Evolutionary conservation across 352 stramenopile species (phyloP), one percentile per base, ranked within the genome.

Genomic region (Globisporangium solare): DNA sequence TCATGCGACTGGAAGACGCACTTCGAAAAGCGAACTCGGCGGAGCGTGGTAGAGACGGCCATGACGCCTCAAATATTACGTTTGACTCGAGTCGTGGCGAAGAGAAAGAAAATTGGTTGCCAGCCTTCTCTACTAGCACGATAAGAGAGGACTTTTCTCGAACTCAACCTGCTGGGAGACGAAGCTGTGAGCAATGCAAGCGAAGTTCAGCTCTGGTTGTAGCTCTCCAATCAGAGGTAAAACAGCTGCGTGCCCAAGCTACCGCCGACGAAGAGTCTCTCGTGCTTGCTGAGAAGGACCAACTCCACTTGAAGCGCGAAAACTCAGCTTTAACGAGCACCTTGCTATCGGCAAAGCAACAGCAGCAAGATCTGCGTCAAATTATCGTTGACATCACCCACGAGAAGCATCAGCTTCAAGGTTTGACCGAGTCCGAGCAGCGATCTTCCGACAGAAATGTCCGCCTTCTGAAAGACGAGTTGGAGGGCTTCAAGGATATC

Each of bases 331-430:
- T 89, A 6, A 79, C 68, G 2, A 73, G 53, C 20, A 63, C 70
- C n/a, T 24, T 89, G 22, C 6, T 83, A 6, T 57, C 64, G 15
- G 61, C 70, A 0, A 87, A 83, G 52, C 70, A 87, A 40, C 73
- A 77, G 20, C 74, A 86, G 22, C 64, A 87, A 55, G 74, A 86
- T 15, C 63, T 87, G 14, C 72, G 68, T 0, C 60, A 74, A 41
- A 70, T 72, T 56, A 62, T 83, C 20, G 0, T 76, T 6, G 65
- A 89, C 10, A 47, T 81, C 17, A 77, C 72, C 4, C 66, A 71
- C 24, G 74, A 83, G n/a, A 89, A 89, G 47, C 68, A 77, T 6
- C 58, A 70, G 35, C 52, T 84, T 0, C 76, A 86, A 58, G 69
- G 73, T 31, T 47, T 66, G 31, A 45, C 47, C 13, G 72, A 87